Evolutionary conservation across 2,329 filamentous ascomycete genomes (phyloP), one percentile per base, ranked within the genome.

Genomic region (Colletotrichum lentis): DNA sequence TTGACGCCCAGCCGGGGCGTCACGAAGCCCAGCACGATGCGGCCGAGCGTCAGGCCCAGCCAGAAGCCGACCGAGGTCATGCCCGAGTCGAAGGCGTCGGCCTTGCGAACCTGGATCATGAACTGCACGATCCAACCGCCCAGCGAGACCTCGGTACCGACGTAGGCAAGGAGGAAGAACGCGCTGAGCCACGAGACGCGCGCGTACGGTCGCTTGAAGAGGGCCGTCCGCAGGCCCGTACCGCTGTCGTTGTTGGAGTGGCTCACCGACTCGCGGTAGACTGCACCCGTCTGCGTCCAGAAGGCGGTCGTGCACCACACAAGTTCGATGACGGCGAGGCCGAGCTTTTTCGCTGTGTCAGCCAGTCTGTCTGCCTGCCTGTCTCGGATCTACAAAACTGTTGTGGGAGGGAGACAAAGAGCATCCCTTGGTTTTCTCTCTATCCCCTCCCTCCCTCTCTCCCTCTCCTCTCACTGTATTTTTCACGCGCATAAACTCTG

Each of bases 51-150:
- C 70, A 96, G 84, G 0, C 92, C 92, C 22, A 93, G 84, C 92
- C 92, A 96, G 77, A 94, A 95, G 0, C 91, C 92, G 1, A 91
- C 93, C 0, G 90, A 89, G 0, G 88, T 88, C 83, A 95, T 91
- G 11, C 92, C 91, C 31, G 88, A 88, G 0, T 87, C 86, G 72
- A 94, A 94, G 0, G 86, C 79, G 3, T 81, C 84, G 1, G 88
- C 91, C n/a, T 88, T 77, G 6, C 93, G 86, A 6, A 93, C 89
- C 41, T 88, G 85, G 31, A 93, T 88, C 91, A 96, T 95, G 77
- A 96, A 95, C 5, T 89, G 88, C 60, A 94, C 90, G 64, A 96
- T 91, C 93, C 92, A 96, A 5, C 92, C 92, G 22, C 91, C 91
- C 0, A 94, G 83, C 0, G 89, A 88, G 52, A 92, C 90, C 76